Evolutionary conservation across 371 early-diverging fungal species (phyloP), one percentile per base, ranked within the genome.

Genomic region (Rhizopus arrhizus): DNA sequence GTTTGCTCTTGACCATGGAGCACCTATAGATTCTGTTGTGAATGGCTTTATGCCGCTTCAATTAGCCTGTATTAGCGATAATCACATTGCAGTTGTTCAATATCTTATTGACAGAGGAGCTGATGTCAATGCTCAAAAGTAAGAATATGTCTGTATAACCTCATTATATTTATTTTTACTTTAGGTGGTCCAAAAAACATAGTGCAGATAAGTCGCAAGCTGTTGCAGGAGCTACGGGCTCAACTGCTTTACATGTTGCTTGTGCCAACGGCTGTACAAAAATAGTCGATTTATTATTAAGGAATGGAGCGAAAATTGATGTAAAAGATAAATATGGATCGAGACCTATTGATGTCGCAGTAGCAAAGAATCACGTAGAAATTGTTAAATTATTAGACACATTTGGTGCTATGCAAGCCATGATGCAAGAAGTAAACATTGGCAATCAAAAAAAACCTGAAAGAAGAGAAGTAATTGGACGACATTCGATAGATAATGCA

Each of bases 161-260:
- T 22, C 3, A 28, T 22, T 35, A 36, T 53, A 13, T 48, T 33
- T 43, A 43, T 15, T 13, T 1, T 43, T 43, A 15, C 43, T 43
- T 43, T 52, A 69, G 70, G 31, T 69, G 70, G 70, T 56, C 70
- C 10, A 65, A 65, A 38, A 69, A 69, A 31, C 56, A 66, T 12
- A 65, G 69, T n/a, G 42, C 41, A 4, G 66, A 69, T 45, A 69
- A 69, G 42, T 46, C 62, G 0, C 62, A 69, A 50, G 70, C 70
- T 10, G 63, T 65, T 5, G 56, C 46, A 36, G 62, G 66, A 3
- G 70, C 70, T 16, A 85, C 80, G 54, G 89, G 89, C 13, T 87
- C 88, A 16, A 89, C 91, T 3, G 87, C 91, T 11, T 67, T 91
- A 35, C 91, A 91, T 64, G 87, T 88, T 68, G 91, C 90, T 4